These are phyloP conservation scores for Sphaerulina vaccinii DNA, from an alignment of 2,329 filamentous ascomycete species.

Conservation along the genomic window DNA sequence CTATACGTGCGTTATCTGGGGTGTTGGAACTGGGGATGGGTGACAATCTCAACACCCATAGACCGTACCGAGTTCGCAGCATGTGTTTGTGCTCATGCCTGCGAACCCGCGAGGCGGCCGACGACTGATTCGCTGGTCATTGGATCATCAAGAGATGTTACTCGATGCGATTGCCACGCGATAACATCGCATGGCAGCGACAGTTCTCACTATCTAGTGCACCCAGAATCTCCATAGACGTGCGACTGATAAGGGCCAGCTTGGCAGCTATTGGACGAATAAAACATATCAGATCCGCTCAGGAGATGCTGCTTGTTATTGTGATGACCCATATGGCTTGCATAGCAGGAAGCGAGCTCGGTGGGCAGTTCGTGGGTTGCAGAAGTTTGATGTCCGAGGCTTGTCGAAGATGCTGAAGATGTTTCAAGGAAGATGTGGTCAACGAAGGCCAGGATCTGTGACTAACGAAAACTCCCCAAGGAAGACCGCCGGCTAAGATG, in stretches of 20 bases:
- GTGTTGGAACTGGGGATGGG: neutral
- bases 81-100: neutral
- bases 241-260: constrained; percentile 8
- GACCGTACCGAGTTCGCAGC: neutral
- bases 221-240: neutral
- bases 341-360: neutral
- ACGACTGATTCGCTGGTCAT: neutral
- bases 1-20: neutral
- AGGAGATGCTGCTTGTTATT: neutral
- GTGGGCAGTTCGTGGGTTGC: neutral
- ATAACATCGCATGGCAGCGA: neutral
- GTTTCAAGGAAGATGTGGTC: constrained; percentile 1
- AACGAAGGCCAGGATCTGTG: neutral
- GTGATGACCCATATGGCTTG: neutral
- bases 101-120: neutral
- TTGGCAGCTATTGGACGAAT: constrained; percentile 6
- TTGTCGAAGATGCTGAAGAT: neutral
- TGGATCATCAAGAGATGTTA: constrained; percentile 1
- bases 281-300: neutral
- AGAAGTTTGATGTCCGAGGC: neutral
- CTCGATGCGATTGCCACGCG: constrained; percentile 12
- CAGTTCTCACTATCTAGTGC: constrained; percentile 9
- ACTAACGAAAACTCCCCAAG: neutral
- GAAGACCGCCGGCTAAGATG: constrained; percentile 2
- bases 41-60: neutral